Conservation (phyloP, 495 filamentous ascomycete species). For the Tuber magnatum region DNA sequence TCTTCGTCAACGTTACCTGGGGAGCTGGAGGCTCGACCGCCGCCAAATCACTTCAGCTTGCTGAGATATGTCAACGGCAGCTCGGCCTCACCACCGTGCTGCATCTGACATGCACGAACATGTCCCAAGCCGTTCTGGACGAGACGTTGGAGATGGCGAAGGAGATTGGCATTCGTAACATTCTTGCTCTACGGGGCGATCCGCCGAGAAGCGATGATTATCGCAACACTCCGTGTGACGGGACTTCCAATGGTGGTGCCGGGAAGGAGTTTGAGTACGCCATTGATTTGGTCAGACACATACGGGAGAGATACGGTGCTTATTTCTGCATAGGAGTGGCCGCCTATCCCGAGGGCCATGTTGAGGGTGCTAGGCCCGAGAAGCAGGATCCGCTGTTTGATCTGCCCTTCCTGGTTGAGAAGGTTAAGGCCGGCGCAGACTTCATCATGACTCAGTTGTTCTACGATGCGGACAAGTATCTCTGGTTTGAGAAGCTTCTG, state of each 20-base stretch:
- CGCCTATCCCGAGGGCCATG: slow-evolving; percentile 89
- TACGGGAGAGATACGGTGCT: slow-evolving; percentile 73
- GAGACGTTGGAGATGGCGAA: slow-evolving; percentile 86
- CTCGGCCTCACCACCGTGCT: slow-evolving; percentile 89
- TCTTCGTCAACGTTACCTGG: slow-evolving; percentile 98
- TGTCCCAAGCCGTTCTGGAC: slow-evolving; percentile 79
- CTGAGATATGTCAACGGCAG: slow-evolving; percentile 89
- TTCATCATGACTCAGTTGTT: slow-evolving; percentile 99
- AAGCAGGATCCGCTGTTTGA: slow-evolving; percentile 72
- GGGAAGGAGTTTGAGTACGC: slow-evolving; percentile 84
- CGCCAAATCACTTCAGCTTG: slow-evolving; percentile 81
- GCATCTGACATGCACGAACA: slow-evolving; percentile 96
- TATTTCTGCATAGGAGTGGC: slow-evolving; percentile 97
- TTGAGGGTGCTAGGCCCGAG: slow-evolving; percentile 66
- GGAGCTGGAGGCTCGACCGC: slow-evolving; percentile 91
- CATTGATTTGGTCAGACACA: slow-evolving; percentile 83
- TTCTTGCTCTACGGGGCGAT: slow-evolving; percentile 89
- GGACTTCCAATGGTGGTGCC: slow-evolving; percentile 19
- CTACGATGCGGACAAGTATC: slow-evolving; percentile 78
- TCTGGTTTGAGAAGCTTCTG: slow-evolving; percentile 66
- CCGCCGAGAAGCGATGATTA: slow-evolving; percentile 88
- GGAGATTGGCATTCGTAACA: slow-evolving; percentile 86
- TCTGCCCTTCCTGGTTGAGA: slow-evolving; percentile 83
- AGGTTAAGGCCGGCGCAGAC: slow-evolving; percentile 84
- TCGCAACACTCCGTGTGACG: slow-evolving; percentile 33